phyloP scores from a whole-genome alignment of 148 eudicot genomes.

The Camellia granthamiana region DNA sequence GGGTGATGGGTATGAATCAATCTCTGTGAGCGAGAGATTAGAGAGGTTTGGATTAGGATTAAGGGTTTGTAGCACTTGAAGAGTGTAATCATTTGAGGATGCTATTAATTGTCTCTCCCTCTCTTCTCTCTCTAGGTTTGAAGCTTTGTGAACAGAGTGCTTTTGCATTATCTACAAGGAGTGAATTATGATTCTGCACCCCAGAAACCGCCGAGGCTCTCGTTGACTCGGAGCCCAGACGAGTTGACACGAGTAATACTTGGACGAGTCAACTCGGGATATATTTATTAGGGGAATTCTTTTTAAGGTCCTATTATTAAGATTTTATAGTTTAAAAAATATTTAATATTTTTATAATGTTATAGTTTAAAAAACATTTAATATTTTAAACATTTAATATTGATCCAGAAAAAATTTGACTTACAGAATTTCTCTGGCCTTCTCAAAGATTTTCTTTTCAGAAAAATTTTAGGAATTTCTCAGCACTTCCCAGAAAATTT shows the following conservation, averaged over 20 bases:
- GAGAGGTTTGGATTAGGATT: slow-evolving; percentile 8
- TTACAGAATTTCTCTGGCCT: no score
- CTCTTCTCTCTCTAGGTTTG: background rate
- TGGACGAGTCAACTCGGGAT: background rate
- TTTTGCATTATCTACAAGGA: background rate
- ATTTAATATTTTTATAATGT: no score
- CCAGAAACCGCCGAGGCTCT: background rate
- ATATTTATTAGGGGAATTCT: no score
- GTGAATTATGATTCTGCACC: background rate
- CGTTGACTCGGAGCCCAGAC: background rate
- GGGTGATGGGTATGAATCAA: background rate
- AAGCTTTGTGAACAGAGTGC: background rate
- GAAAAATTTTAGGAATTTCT: no score
- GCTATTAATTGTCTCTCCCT: background rate
- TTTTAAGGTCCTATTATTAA: no score
- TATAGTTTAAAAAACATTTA: no score
- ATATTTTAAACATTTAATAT: no score
- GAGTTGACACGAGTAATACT: background rate
- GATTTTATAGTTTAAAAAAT: no score
- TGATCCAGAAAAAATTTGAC: no score
- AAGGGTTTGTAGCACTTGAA: slow-evolving; percentile 30
- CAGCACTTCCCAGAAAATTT: no score
- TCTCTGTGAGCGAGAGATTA: background rate
- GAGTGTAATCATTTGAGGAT: slow-evolving; percentile 12
- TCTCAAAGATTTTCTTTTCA: no score